Base-by-base conservation (phyloP, 176 grass and related monocot species). In the Stipa capillata region DNA sequence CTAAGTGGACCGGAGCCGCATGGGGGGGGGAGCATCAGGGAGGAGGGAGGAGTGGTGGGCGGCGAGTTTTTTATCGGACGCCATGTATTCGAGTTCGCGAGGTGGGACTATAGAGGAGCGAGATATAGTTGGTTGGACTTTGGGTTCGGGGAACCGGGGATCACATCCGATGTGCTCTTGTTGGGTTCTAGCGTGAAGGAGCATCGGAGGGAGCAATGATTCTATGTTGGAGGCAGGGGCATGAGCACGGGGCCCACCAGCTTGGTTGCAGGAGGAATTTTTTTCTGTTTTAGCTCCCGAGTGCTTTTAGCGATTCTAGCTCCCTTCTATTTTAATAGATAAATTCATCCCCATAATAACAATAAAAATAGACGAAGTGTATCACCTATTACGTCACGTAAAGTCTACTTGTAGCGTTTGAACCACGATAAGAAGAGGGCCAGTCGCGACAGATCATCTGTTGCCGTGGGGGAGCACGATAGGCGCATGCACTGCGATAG, bases 101-200 rank as follows among this genome's bases (percentile, higher is more conserved):
- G 79, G 78, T 72, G 51, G 53, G 54, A 28, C 40, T 78, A 18
- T 53, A 81, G 50, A 59, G 74, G 65, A 40, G 37, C 21, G 31
- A 44, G 80, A 20, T 57, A 57, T 16, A 56, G 75, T 51, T 80
- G 11, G 81, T 84, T 89, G 87, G 82, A 80, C 82, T 69, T 89
- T 4, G 87, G 81, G 86, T 84, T 80, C 52, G 51, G 41, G 16
- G 42, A 88, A 75, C 3, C 60, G 69, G 69, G 87, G 81, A 80
- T n/a, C n/a, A n/a, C n/a, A n/a, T 89, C 87, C 86, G 41, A 88
- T 84, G 81, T 80, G 67, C 65, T 37, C 25, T 34, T 27, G 72
- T 47, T 69, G 14, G 42, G 45, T 79, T 73, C 48, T 47, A 48
- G 47, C 56, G 32, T n/a, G n/a, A n/a, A n/a, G n/a, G n/a, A n/a